Evolutionary conservation across 1,284 basidiomycete genomes (phyloP).

Genomic region (Ceratorhiza oryzae-sativae): DNA sequence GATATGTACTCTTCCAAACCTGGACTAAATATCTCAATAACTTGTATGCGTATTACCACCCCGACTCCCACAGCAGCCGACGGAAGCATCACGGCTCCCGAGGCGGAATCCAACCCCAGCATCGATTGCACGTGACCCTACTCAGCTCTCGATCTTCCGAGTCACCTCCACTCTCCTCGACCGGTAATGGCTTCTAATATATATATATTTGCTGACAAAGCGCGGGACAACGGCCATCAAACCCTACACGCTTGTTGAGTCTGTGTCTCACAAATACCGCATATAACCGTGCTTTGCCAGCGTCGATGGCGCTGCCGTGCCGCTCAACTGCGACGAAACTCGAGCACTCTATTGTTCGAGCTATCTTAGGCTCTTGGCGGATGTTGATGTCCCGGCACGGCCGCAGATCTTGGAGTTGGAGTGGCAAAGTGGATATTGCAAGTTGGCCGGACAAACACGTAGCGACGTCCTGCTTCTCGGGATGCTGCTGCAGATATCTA

Average conservation of each 20-base stretch:
- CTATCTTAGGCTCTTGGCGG: not conserved
- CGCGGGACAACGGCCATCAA: conserved; percentile 1
- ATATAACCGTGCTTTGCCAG: not conserved
- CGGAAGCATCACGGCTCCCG: not conserved
- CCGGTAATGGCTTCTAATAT: not conserved
- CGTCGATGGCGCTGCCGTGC: not conserved
- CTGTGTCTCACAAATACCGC: not conserved
- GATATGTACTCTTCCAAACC: not conserved
- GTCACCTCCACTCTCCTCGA: not conserved
- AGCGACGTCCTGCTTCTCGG: not conserved
- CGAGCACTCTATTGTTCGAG: not conserved
- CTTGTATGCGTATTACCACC: not conserved
- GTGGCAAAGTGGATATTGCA: conserved; percentile 7
- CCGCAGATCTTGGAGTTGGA: not conserved
- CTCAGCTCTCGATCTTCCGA: not conserved
- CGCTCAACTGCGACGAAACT: conserved; percentile 14
- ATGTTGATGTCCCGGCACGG: not conserved
- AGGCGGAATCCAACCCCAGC: not conserved
- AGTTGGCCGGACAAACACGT: conserved; percentile 5
- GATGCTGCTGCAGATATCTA: not conserved
- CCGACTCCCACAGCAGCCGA: not conserved
- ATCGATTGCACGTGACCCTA: not conserved
- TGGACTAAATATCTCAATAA: not conserved
- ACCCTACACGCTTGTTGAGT: not conserved
- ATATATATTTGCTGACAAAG: not conserved